Conservation (phyloP, 2,329 filamentous ascomycete species). For the Venturia nashicola region DNA sequence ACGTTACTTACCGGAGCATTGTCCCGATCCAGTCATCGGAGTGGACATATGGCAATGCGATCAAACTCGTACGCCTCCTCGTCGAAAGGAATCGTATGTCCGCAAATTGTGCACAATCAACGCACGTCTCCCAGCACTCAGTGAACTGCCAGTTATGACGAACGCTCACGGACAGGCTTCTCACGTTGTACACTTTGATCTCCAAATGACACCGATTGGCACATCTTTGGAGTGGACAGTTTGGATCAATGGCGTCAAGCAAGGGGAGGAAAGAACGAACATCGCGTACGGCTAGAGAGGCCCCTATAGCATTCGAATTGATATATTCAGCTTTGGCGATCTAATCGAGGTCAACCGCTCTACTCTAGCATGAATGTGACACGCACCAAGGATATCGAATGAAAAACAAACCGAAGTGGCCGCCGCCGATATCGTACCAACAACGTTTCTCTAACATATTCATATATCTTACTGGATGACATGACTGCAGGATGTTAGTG, state of each 20-base stretch:
- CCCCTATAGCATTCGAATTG: not conserved
- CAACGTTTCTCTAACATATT: not conserved
- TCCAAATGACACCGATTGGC: not conserved
- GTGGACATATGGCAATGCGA: not conserved
- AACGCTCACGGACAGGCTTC: not conserved
- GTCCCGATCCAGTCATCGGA: not conserved
- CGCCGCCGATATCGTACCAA: not conserved
- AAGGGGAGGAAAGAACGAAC: not conserved
- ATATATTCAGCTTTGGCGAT: not conserved
- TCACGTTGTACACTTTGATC: not conserved
- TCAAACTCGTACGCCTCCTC: not conserved
- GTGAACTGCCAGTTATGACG: not conserved
- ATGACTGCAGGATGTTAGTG: not conserved
- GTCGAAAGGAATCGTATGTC: not conserved
- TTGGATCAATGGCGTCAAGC: not conserved
- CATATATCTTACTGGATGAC: not conserved
- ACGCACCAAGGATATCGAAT: slow-evolving; percentile 1
- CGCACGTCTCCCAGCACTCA: not conserved
- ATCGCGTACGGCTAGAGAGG: not conserved
- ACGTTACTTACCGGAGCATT: not conserved
- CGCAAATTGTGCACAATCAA: not conserved
- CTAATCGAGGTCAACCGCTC: not conserved
- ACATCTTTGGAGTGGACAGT: not conserved
- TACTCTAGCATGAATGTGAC: not conserved
- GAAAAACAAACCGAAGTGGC: not conserved